Percentiles rank a stretch among this genome's conserved stretches.
Conservation (phyloP, 257 asterid species). For the Striga asiatica region DNA sequence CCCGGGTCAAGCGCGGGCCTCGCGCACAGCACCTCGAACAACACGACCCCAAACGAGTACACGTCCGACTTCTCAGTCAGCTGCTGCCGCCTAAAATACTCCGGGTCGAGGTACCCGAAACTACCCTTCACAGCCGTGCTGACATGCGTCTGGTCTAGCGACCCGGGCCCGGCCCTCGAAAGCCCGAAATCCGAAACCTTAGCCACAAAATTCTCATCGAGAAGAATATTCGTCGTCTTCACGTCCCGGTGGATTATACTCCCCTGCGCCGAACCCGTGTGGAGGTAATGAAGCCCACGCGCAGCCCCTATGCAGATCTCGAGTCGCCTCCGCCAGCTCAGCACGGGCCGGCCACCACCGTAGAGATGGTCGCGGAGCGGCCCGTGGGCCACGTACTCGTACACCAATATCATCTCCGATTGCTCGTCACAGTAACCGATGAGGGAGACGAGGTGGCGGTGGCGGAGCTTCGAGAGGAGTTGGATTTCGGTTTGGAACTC, state of each 20-base stretch:
- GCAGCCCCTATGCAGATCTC: constrained; percentile 95
- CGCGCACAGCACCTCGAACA: constrained; percentile 81
- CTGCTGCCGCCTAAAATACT: constrained; percentile 85
- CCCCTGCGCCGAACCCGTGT: constrained; percentile 88
- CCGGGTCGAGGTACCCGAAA: constrained; percentile 90
- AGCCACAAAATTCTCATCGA: constrained; percentile 56
- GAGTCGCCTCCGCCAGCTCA: constrained; percentile 74
- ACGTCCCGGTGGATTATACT: constrained; percentile 86
- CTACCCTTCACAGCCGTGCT: constrained; percentile 97
- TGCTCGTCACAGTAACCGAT: constrained; percentile 85
- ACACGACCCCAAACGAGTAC: constrained; percentile 82
- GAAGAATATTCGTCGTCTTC: constrained; percentile 77
- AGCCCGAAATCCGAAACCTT: constrained; percentile 91
- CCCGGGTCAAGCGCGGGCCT: constrained; percentile 89
- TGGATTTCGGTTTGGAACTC: constrained; percentile 83
- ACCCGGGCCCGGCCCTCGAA: constrained; percentile 69
- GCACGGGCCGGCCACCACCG: constrained; percentile 39
- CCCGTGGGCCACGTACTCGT: constrained; percentile 76
- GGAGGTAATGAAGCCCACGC: constrained; percentile 83
- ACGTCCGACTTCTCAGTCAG: constrained; percentile 84
- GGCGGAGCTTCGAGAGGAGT: constrained; percentile 74
- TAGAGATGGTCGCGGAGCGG: constrained; percentile 77
- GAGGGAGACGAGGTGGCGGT: constrained; percentile 75
- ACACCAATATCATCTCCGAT: constrained; percentile 77
- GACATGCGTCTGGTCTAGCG: constrained; percentile 80